Evolutionary conservation across 164 flowering plant genomes (phyloP).

Genomic region (Magnolia changhungtana): DNA sequence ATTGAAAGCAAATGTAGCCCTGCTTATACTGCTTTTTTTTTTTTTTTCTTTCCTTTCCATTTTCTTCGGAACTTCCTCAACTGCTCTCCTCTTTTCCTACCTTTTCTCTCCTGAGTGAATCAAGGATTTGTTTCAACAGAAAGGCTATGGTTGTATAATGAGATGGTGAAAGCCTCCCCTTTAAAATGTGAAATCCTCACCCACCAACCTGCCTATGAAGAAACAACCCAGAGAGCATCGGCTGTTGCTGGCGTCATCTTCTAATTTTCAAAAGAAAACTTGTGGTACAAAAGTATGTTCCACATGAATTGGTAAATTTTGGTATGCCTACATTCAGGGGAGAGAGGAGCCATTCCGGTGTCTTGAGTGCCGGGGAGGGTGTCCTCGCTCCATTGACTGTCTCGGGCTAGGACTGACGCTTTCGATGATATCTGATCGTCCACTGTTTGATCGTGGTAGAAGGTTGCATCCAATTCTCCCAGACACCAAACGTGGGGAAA

Average conservation of each 20-base stretch:
- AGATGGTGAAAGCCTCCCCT: background rate
- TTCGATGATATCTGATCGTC: slow-evolving; percentile 37
- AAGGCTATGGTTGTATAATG: background rate
- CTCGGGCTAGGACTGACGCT: slow-evolving; percentile 51
- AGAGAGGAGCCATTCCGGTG: slow-evolving; percentile 55
- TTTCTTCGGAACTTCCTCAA: too few species aligned
- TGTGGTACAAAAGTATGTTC: background rate
- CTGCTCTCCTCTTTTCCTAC: too few species aligned
- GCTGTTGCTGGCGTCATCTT: background rate
- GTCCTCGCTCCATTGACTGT: slow-evolving; percentile 48
- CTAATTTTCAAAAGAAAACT: background rate
- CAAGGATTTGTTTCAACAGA: background rate
- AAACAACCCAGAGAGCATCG: background rate
- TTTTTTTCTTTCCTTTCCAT: too few species aligned
- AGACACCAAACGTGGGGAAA: slow-evolving; percentile 57
- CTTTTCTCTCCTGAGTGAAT: background rate
- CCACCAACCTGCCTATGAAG: background rate
- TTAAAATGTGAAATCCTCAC: background rate
- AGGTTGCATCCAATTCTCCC: slow-evolving; percentile 63
- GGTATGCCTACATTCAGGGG: slow-evolving; percentile 15
- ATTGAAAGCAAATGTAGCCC: too few species aligned
- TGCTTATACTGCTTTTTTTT: too few species aligned
- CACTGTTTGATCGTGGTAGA: slow-evolving; percentile 49
- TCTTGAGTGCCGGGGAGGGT: slow-evolving; percentile 41
- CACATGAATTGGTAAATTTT: background rate